Evolutionary conservation across 208 protist species (phyloP), one percentile per base, ranked within the genome.

Genomic region (Leishmania braziliensis): DNA sequence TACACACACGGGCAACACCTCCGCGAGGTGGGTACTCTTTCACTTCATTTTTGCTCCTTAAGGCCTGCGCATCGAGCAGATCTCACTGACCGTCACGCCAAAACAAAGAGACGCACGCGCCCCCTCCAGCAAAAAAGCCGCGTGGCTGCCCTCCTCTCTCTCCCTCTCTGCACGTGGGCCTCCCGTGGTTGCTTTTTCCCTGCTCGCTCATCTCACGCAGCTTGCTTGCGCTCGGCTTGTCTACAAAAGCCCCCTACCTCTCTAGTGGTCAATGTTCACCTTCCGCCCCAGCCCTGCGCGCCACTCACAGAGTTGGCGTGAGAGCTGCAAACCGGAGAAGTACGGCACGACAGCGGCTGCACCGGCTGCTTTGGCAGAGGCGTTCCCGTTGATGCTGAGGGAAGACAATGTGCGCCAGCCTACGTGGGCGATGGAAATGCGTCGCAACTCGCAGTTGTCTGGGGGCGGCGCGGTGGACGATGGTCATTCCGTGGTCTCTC

Each of bases 351-450:
- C 26, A 8, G 60, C 29, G 56, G 62, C 5, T 43, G 54, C 50
- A n/a, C 33, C 54, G 33, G 18, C 60, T 6, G 75, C 36, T 0
- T 48, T n/a, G 65, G 60, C 54, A 46, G 36, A 66, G 72, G 23
- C 80, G 16, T 29, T 79, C 4, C 50, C 70, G 0, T 9, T 75
- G 29, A 58, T 58, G 43, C 3, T 6, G 51, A 77, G 51, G 69
- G 56, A 84, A 53, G 72, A n/a, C 18, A 58, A 73, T 12, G 65
- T 75, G 39, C 46, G 56, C 63, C 80, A 79, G 75, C 73, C 65
- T 18, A 75, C 69, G 23, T 77, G 75, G 81, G 39, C 29, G 3
- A 48, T 5, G 4, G 81, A 80, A 62, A 65, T 63, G 68, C 73
- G 69, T n/a, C 81, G 75, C 12, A 75, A 56, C 69, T 76, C 50